phyloP scores from a whole-genome alignment of 2,329 filamentous ascomycete genomes.

The Raffaelea albimanens region DNA sequence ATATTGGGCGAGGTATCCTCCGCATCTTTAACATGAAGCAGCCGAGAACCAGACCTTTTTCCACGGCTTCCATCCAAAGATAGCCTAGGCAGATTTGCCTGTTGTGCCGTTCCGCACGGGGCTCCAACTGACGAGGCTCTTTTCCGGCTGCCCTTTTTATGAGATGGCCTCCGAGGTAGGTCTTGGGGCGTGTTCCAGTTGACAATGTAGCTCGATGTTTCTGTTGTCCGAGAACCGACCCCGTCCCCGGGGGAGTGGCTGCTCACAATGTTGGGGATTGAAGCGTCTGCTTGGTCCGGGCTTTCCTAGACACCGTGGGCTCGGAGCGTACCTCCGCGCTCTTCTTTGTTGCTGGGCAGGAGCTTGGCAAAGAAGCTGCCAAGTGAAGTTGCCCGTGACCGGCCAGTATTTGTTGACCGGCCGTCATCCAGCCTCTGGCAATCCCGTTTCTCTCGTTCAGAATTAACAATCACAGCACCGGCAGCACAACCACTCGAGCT shows the following conservation, averaged over 20 bases:
- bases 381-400: slow-evolving; percentile 1
- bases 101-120: background rate
- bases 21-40: no score
- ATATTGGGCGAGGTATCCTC: no score
- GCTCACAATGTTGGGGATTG: background rate
- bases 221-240: no score
- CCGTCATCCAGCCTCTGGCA: no score
- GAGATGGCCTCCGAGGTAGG: background rate
- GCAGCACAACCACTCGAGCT: no score
- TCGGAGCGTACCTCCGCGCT: slow-evolving; percentile 39
- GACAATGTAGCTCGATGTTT: background rate
- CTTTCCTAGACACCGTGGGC: slow-evolving; percentile 10
- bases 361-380: slow-evolving; percentile 29
- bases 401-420: no score
- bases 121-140: no score
- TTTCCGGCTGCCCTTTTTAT: no score
- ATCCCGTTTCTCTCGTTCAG: no score
- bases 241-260: background rate
- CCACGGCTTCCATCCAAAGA: background rate
- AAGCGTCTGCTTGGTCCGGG: background rate
- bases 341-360: slow-evolving; percentile 37
- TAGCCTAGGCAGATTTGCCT: background rate
- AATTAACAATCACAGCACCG: no score
- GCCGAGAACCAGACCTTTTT: background rate
- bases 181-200: background rate